Conservation (phyloP, 1,284 basidiomycete species). For the Ceratobasidium sp. region DNA sequence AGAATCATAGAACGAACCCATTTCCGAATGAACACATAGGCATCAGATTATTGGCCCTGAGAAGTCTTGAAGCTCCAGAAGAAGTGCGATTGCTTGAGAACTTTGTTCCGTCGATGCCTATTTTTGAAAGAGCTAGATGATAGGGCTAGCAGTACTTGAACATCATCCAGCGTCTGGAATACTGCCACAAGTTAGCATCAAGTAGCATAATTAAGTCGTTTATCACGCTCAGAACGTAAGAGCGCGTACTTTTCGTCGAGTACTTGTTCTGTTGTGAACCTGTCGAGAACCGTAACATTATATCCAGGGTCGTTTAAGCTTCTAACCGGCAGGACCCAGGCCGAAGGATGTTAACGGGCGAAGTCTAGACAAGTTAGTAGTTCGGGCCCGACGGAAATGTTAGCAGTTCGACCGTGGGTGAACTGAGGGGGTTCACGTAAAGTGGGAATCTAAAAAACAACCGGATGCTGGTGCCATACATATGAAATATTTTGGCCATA, state of each 20-base stretch:
- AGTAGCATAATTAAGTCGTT: neutral
- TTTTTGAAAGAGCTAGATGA: neutral
- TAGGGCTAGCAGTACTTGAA: neutral
- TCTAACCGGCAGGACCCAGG: neutral
- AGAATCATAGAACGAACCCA: conserved; percentile 2
- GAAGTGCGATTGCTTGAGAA: conserved; percentile 21
- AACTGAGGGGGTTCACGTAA: neutral
- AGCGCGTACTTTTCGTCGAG: neutral
- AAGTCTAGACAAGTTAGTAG: neutral
- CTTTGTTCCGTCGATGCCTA: conserved; percentile 27
- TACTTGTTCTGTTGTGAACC: neutral
- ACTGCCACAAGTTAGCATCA: neutral
- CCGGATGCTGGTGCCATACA: too few relatives aligned
- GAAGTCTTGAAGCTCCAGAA: neutral
- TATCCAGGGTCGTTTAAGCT: neutral
- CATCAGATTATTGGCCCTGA: conserved; percentile 21
- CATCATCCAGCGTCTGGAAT: neutral
- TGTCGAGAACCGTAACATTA: neutral
- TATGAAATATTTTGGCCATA: too few relatives aligned
- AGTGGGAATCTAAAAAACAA: neutral
- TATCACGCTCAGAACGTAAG: neutral
- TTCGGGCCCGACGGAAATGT: neutral
- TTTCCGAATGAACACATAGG: neutral
- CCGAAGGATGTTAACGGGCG: neutral
- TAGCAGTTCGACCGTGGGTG: neutral